Evolutionary conservation across 2,329 filamentous ascomycete species (phyloP), one percentile per base, ranked within the genome.

Genomic region (Microsporum audouinii): DNA sequence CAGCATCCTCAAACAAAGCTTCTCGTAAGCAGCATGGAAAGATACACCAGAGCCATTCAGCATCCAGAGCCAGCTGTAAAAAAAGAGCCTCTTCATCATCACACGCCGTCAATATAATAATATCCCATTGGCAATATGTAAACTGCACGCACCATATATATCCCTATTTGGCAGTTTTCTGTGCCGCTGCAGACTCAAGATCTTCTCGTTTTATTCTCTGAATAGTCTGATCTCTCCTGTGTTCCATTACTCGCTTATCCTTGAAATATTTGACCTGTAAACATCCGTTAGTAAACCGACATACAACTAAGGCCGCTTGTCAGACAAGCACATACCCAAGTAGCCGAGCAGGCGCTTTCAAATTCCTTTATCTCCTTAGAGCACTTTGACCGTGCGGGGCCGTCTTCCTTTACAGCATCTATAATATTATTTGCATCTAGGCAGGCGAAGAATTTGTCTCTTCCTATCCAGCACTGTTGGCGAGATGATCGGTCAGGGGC

Each of bases 191-290:
- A 56, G 34, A 41, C n/a, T 43, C 55, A 14, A 57, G 17, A 36
- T 88, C 88, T 72, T 92, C 87, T 55, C 80, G 81, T 71, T 87
- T 81, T 68, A 96, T 82, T 71, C 84, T 84, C 68, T 88, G 86
- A 65, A 96, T 78, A 29, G 89, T 88, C 75, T 86, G 80, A 70
- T 88, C 87, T 75, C 92, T 90, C 68, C 95, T 88, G 70, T 88
- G 82, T 68, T 99, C 94, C 76, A 95, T 92, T 39, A 97, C 89
- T 69, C 94, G 82, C 77, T 91, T 88, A 76, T 96, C 91, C 80
- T 97, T 96, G 77, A 99, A 99, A 76, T 99, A 97, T 76, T 91
- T 90, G 63, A 96, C 88, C 89, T 94, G 68, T 60, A 67, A 57
- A 61, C 57, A 60, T 56, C 34, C 60, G 49, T 33, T 55, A 57